Conservation (phyloP, 2,329 filamentous ascomycete species). For the Plenodomus biglobosus region DNA sequence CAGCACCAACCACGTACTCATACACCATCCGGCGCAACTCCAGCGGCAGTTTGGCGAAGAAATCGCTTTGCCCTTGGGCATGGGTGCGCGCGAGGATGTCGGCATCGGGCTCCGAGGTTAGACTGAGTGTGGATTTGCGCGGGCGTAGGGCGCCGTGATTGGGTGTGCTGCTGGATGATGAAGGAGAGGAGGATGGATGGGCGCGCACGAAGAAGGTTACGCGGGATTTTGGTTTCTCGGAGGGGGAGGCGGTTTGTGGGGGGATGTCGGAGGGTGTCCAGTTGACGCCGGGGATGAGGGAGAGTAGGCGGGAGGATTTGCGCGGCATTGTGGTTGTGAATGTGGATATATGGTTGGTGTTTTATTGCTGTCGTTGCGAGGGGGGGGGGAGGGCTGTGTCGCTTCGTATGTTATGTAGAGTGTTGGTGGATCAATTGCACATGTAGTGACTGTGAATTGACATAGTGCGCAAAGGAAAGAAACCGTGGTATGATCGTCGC, state of each 20-base stretch:
- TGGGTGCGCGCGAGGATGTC: constrained; percentile 32
- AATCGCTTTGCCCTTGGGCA: constrained; percentile 30
- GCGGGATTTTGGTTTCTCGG: neutral
- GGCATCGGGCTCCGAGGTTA: constrained; percentile 21
- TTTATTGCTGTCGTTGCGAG: too few relatives aligned
- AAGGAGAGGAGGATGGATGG: neutral
- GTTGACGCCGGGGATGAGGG: neutral
- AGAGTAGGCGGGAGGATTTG: neutral
- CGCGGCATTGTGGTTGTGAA: neutral
- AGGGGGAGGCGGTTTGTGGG: neutral
- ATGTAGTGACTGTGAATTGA: too few relatives aligned
- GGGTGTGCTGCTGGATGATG: neutral
- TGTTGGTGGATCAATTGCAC: too few relatives aligned
- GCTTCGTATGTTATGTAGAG: too few relatives aligned
- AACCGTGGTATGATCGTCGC: neutral
- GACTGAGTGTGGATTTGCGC: constrained; percentile 27
- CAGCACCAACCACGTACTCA: constrained; percentile 31
- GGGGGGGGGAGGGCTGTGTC: too few relatives aligned
- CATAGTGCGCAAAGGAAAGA: neutral
- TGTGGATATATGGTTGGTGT: neutral
- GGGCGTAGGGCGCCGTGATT: constrained; percentile 4
- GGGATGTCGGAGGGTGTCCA: neutral
- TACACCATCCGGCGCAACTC: constrained; percentile 39
- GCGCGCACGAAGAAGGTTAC: neutral
- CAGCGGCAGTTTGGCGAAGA: constrained; percentile 36